Conservation (phyloP, 2,329 filamentous ascomycete genomes). For the Clarireedia monteithiana region DNA sequence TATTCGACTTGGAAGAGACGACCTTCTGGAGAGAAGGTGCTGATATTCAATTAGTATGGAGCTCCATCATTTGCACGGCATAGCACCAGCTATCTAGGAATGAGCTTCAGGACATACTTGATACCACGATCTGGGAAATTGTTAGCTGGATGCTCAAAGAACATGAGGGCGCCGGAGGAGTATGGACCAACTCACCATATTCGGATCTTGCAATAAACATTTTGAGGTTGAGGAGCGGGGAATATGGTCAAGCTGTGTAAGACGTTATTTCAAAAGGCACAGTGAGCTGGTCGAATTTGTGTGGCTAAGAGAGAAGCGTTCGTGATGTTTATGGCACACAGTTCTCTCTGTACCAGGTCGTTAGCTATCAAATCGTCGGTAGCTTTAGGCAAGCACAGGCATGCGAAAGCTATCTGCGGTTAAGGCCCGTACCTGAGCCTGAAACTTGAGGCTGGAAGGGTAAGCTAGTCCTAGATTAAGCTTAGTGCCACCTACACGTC, state of each 20-base stretch:
- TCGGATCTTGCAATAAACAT: constrained; percentile 99
- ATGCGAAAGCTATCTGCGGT: constrained; percentile 7
- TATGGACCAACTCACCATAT: constrained; percentile 67
- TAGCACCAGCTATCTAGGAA: constrained; percentile 9
- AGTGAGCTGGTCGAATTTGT: background rate
- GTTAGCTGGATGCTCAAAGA: constrained; percentile 27
- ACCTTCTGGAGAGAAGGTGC: constrained; percentile 98
- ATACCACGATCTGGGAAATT: constrained; percentile 79
- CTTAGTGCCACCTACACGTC: constrained; percentile 4
- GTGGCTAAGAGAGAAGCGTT: background rate
- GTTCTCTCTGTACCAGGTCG: background rate
- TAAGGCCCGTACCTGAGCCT: constrained; percentile 6
- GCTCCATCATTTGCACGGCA: background rate
- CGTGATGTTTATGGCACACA: constrained; percentile 5
- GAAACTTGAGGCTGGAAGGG: background rate
- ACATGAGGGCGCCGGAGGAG: constrained; percentile 2
- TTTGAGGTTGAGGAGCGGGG: constrained; percentile 39
- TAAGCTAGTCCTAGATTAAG: background rate
- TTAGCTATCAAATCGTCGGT: constrained; percentile 7
- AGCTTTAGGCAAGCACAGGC: constrained; percentile 11
- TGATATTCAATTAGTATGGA: constrained; percentile 32
- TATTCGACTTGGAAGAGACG: constrained; percentile 99
- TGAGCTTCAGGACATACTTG: constrained; percentile 56
- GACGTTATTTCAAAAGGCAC: background rate
- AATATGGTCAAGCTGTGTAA: background rate